These are phyloP conservation scores for Starmerella bacillaris DNA, from an alignment of 805 yeast species.

Conservation along the genomic window DNA sequence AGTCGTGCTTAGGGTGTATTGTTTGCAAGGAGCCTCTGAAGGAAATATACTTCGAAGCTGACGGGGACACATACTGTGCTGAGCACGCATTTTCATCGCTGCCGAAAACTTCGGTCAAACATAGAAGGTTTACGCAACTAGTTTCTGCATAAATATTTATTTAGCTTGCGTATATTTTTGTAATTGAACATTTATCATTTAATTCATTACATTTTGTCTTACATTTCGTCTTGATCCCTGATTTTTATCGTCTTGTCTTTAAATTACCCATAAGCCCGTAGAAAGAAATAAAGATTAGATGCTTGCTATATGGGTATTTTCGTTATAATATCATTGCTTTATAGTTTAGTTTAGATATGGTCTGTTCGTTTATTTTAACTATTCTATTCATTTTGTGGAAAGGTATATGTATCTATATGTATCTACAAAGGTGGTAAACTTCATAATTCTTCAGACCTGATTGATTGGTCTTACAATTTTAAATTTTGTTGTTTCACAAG, in stretches of 20 bases:
- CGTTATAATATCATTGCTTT: too few relatives aligned
- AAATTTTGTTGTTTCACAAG: too few relatives aligned
- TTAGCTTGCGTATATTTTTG: constrained; percentile 1
- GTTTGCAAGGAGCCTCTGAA: constrained; percentile 29
- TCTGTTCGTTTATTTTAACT: too few relatives aligned
- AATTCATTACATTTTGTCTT: neutral
- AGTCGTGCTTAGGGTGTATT: constrained; percentile 50
- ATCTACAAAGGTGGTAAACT: too few relatives aligned
- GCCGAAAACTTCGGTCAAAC: constrained; percentile 13
- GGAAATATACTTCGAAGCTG: constrained; percentile 22
- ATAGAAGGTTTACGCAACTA: constrained; percentile 21
- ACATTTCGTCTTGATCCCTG: neutral
- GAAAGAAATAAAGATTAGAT: too few relatives aligned
- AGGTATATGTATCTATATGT: too few relatives aligned
- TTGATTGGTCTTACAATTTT: too few relatives aligned
- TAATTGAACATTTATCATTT: neutral
- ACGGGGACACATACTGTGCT: constrained; percentile 22
- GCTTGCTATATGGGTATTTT: too few relatives aligned
- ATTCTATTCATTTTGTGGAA: too few relatives aligned
- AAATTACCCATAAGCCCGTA: too few relatives aligned
- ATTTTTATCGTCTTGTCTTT: neutral
- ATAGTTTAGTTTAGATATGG: too few relatives aligned
- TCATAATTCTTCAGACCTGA: too few relatives aligned
- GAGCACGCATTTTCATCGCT: constrained; percentile 21
- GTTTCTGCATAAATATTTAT: constrained; percentile 16